These are phyloP conservation scores for Diplodia corticola DNA, from an alignment of 2,329 filamentous ascomycete species.

Conservation along the genomic window DNA sequence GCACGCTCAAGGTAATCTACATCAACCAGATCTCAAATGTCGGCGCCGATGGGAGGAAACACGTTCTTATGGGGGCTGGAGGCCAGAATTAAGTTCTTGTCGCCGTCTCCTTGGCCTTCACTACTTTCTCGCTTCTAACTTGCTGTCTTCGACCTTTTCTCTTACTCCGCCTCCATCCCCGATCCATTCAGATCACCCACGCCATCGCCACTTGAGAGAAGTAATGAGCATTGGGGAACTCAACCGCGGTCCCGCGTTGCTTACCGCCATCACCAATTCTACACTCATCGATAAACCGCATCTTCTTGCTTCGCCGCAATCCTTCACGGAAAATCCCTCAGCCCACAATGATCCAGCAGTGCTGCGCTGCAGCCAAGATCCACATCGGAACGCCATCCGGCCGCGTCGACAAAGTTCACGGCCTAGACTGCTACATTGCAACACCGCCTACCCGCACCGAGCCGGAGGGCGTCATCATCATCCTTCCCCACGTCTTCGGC, in stretches of 20 bases:
- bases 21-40: too few species aligned
- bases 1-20: too few species aligned
- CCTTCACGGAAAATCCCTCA: not conserved
- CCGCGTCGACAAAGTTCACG: constrained; percentile 36
- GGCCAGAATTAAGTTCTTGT: too few species aligned
- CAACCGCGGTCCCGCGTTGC: not conserved
- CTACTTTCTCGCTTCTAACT: too few species aligned
- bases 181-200: not conserved
- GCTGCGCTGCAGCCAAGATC: constrained; percentile 41
- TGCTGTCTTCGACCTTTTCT: too few species aligned
- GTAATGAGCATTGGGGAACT: not conserved
- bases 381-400: constrained; percentile 40
- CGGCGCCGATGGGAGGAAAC: too few species aligned
- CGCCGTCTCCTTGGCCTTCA: too few species aligned
- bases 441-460: constrained; percentile 31
- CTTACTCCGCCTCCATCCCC: too few species aligned
- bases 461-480: constrained; percentile 40
- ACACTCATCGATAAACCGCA: too few species aligned
- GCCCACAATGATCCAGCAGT: constrained; percentile 24
- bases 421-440: constrained; percentile 41
- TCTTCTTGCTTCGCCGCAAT: not conserved
- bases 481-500: constrained; percentile 43
- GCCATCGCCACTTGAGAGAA: not conserved
- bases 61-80: too few species aligned
- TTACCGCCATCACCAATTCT: not conserved